A percentile compares a stretch with the other conserved stretches of the same genome.
Evolutionary conservation across 345 rosid species (phyloP).

Genomic region (Populus alba): DNA sequence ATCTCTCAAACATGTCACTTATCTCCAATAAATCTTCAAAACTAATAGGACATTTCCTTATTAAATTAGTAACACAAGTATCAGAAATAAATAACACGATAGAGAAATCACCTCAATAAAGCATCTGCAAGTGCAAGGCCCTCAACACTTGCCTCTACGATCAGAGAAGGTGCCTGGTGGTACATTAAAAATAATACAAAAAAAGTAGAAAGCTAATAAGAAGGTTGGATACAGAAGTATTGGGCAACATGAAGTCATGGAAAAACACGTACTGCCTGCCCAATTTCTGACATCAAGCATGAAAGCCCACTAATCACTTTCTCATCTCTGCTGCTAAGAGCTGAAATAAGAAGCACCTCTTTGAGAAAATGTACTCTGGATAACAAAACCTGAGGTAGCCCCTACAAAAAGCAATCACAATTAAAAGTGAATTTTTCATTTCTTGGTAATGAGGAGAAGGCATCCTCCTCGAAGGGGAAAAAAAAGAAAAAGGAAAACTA

Average conservation of each 20-base stretch:
- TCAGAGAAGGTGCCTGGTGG: conserved; percentile 78
- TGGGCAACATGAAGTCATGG: conserved; percentile 6
- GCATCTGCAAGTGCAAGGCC: conserved; percentile 72
- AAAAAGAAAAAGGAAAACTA: no score
- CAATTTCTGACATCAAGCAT: conserved; percentile 86
- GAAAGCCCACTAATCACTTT: conserved; percentile 81
- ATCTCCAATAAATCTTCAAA: not conserved
- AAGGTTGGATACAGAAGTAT: not conserved
- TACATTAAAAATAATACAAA: conserved; percentile 18
- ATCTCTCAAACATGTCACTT: no score
- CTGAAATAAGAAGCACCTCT: conserved; percentile 74
- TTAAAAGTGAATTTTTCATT: not conserved
- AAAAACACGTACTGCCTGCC: conserved; percentile 77
- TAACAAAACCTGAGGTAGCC: conserved; percentile 78
- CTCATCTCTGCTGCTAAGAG: conserved; percentile 67
- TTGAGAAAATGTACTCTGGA: conserved; percentile 71
- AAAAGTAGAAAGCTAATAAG: conserved; percentile 5
- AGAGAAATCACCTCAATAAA: conserved; percentile 60
- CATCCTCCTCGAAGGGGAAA: no score
- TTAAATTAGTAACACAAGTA: not conserved
- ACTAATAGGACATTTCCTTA: not conserved
- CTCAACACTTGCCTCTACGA: conserved; percentile 79
- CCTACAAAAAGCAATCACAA: conserved; percentile 50
- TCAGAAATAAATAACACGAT: conserved; percentile 1
- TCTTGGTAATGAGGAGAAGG: no score